Evolutionary conservation across 208 protist genomes (phyloP).

Genomic region (Angomonas ambiguus): DNA sequence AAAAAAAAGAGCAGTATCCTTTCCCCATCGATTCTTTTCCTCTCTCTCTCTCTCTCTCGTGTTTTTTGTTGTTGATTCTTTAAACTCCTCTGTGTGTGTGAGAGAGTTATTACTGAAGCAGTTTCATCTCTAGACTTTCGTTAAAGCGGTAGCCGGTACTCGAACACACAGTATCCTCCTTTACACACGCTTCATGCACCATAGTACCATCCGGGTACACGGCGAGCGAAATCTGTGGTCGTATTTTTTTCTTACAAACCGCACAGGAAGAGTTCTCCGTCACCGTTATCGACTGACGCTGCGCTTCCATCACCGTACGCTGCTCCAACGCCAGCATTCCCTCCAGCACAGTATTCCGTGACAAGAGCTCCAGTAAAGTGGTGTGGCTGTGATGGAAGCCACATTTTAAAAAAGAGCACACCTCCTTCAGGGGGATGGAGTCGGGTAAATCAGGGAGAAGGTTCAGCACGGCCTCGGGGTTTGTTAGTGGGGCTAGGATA

Average conservation of each 20-base stretch:
- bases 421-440: not conserved
- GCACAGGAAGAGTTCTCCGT: slow-evolving; percentile 37
- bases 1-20: not conserved
- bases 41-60: not conserved
- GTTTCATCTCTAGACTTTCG: slow-evolving; percentile 9
- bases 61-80: not conserved
- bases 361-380: not conserved
- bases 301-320: slow-evolving; percentile 16
- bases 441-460: not conserved
- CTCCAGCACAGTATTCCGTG: not conserved
- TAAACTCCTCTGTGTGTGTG: not conserved
- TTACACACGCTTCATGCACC: slow-evolving; percentile 59
- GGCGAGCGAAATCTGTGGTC: slow-evolving; percentile 49
- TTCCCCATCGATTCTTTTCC: slow-evolving; percentile 4
- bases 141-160: slow-evolving; percentile 30
- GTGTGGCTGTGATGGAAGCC: not conserved
- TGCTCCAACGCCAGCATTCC: slow-evolving; percentile 25
- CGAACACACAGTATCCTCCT: slow-evolving; percentile 45
- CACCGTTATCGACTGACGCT: slow-evolving; percentile 19
- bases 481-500: not conserved
- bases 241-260: slow-evolving; percentile 52
- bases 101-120: not conserved
- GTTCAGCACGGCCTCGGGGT: not conserved
- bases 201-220: slow-evolving; percentile 63
- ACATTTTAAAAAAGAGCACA: not conserved